Base-by-base conservation (phyloP, 2,329 filamentous ascomycete species). In the Stachybotrys chartarum region DNA sequence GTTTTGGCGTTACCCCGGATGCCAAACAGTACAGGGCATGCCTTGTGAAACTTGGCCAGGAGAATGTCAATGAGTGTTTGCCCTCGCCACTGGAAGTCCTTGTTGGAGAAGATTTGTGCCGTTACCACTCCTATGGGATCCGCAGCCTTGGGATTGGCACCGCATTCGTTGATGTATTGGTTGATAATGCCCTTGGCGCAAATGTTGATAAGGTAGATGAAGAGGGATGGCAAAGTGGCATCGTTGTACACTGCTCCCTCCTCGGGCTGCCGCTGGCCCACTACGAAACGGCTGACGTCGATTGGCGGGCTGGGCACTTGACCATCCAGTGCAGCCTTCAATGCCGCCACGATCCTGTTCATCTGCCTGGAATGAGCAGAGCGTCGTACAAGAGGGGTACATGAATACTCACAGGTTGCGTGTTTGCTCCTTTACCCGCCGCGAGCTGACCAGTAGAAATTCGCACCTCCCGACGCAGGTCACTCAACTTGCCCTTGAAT, bases 1-100 rank as follows among this genome's bases (percentile, higher is more conserved):
- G 86, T 95, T 58, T 79, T 85, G 68, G 96, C 90, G 58, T 78
- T 84, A 30, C 90, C 92, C 48, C 83, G 80, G 60, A 92, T 83
- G 17, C 93, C 93, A 68, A 95, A 97, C 0, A 99, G 76, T 1
- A 91, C 86, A 0, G 94, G 93, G 64, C 91, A 96, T 4, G 83
- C 78, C 16, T 88, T 78, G 57, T 91, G 85, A 64, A 90, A 88
- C 70, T 97, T 97, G 54, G 92, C 78, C 64, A 96, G 86, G 32
- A 97, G 78, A 57, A 97, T 89, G 66, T 95, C 90, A 53, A 91
- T 86, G 56, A 96, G 77, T 1, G 86, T 80, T 51, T 80, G 72
- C 8, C 84, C 86, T 52, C 85, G 80, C 78, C 85, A 88, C 54
- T 81, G 76, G 65, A 90, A 88, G 16, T 83, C 78, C 17, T 82